A percentile compares a stretch with the other conserved stretches of the same genome.
These are phyloP conservation scores for Teratosphaeria nubilosa DNA, from an alignment of 2,329 filamentous ascomycete genomes.

Conservation along the genomic window DNA sequence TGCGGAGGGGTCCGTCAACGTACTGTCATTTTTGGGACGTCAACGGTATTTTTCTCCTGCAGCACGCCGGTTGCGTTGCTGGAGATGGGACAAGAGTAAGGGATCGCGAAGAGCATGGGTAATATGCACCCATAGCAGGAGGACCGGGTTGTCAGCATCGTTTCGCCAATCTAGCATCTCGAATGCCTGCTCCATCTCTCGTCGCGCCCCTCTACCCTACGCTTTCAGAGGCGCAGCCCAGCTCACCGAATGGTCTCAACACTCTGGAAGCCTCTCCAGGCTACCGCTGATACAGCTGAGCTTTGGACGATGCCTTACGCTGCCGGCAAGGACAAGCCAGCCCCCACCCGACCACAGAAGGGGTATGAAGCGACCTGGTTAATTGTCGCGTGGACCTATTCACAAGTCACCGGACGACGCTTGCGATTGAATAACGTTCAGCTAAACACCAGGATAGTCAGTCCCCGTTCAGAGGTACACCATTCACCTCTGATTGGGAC, in stretches of 20 bases:
- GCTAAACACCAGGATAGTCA: no score
- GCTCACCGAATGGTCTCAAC: background rate
- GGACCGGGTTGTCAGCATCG: background rate
- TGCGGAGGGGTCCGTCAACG: no score
- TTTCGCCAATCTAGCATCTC: background rate
- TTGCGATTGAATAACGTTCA: background rate
- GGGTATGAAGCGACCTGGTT: background rate
- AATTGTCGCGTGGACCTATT: background rate
- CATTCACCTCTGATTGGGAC: no score
- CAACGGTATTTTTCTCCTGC: background rate
- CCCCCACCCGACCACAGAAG: background rate
- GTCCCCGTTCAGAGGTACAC: no score
- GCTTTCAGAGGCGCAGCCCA: background rate
- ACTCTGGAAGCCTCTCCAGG: background rate
- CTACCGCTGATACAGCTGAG: background rate
- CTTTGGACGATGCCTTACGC: background rate
- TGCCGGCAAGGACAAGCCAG: background rate
- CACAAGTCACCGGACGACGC: background rate
- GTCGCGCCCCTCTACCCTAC: background rate
- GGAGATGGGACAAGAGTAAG: background rate
- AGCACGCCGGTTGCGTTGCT: background rate
- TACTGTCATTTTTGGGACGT: no score
- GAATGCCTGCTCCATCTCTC: background rate
- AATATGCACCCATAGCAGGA: background rate
- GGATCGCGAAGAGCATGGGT: background rate